Evolutionary conservation across 495 filamentous ascomycete genomes (phyloP).

Genomic region (Astrothelium macrocarpum): DNA sequence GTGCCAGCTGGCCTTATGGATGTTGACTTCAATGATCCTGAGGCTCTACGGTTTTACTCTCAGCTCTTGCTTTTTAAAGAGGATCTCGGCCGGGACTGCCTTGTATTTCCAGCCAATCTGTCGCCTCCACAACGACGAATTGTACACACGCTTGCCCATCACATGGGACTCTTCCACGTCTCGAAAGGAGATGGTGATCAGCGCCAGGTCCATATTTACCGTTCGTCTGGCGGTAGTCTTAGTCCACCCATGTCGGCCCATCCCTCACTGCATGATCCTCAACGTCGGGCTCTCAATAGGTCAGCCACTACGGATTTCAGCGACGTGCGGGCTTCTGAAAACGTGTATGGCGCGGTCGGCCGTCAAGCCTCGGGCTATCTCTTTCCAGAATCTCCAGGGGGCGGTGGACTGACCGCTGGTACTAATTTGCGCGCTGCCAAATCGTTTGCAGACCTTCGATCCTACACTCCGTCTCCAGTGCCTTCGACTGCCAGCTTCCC

Average conservation of each 20-base stretch:
- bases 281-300: slow-evolving; percentile 74
- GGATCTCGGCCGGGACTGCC: slow-evolving; percentile 61
- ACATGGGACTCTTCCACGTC: slow-evolving; percentile 82
- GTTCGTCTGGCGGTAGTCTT: slow-evolving; percentile 49
- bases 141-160: slow-evolving; percentile 88
- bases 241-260: slow-evolving; percentile 56
- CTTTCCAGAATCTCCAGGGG: slow-evolving; percentile 71
- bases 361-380: slow-evolving; percentile 68
- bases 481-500: slow-evolving; percentile 83
- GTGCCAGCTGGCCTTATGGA: slow-evolving; percentile 36
- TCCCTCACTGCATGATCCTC: slow-evolving; percentile 58
- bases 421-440: slow-evolving; percentile 89
- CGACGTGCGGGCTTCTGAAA: slow-evolving; percentile 66
- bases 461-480: slow-evolving; percentile 88
- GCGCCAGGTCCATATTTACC: slow-evolving; percentile 81
- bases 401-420: slow-evolving; percentile 42
- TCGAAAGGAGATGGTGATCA: slow-evolving; percentile 80
- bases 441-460: slow-evolving; percentile 90
- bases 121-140: slow-evolving; percentile 75
- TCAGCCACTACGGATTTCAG: slow-evolving; percentile 98
- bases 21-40: slow-evolving; percentile 80
- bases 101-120: slow-evolving; percentile 72
- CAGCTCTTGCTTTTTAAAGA: slow-evolving; percentile 83
- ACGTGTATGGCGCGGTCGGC: slow-evolving; percentile 62
- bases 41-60: slow-evolving; percentile 77